Percentiles rank a stretch among this genome's conserved stretches.
phyloP scores from a whole-genome alignment of 2,329 filamentous ascomycete species.

The Neonectria sp. region DNA sequence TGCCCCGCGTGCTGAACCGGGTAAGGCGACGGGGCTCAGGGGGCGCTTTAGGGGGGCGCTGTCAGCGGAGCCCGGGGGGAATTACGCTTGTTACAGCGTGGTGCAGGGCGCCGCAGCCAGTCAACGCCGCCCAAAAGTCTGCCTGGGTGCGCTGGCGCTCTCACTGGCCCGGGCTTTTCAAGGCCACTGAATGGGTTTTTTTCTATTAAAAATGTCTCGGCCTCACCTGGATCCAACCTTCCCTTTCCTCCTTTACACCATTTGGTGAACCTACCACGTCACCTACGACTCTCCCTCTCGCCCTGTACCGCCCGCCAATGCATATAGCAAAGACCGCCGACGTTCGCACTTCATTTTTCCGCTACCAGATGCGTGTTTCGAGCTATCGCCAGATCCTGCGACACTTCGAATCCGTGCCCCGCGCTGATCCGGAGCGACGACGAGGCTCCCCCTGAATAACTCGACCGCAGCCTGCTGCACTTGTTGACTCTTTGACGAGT shows the following conservation, averaged over 20 bases:
- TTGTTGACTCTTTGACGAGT: conserved; percentile 37
- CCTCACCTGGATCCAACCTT: conserved; percentile 19
- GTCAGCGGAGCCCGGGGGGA: conserved; percentile 16
- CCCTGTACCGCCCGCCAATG: conserved; percentile 62
- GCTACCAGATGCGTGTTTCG: conserved; percentile 71
- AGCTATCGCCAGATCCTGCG: conserved; percentile 65
- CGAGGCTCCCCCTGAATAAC: conserved; percentile 64
- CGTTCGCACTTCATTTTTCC: conserved; percentile 65
- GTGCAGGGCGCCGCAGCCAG: conserved; percentile 26
- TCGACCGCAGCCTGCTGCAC: conserved; percentile 37
- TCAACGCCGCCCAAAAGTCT: conserved; percentile 20
- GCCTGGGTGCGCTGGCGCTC: conserved; percentile 15
- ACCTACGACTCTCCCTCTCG: conserved; percentile 33
- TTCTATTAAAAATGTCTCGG: conserved; percentile 40
- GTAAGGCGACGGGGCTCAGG: conserved; percentile 16
- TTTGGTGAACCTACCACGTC: conserved; percentile 45
- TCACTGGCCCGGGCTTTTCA: conserved; percentile 17
- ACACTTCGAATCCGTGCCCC: conserved; percentile 66
- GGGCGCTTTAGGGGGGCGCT: conserved; percentile 8
- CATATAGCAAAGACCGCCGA: conserved; percentile 66
- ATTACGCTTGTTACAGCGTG: conserved; percentile 21
- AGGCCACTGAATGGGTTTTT: conserved; percentile 39
- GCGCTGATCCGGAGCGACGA: conserved; percentile 72
- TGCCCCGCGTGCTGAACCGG: conserved; percentile 22
- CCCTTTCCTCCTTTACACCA: conserved; percentile 45